phyloP scores from a whole-genome alignment of 1,284 basidiomycete species.

The Pisolithus thermaeus region DNA sequence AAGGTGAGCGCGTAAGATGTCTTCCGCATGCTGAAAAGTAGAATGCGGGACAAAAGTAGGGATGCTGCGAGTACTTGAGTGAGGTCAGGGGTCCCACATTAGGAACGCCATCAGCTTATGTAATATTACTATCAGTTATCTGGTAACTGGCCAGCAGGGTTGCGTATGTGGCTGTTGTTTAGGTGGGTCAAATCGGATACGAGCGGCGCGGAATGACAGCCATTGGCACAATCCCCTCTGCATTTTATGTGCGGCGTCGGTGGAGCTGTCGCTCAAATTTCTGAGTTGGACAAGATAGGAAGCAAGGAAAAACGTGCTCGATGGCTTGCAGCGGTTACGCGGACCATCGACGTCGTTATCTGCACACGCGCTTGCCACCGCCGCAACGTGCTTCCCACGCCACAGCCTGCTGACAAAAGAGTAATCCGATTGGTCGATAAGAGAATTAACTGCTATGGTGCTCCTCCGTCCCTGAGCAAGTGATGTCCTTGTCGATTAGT shows the following conservation, averaged over 20 bases:
- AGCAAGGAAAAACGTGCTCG: too few species aligned
- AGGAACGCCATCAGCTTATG: neutral
- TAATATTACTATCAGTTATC: neutral
- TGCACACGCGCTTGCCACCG: neutral
- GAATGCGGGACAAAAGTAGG: neutral
- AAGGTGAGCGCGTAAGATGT: conserved; percentile 59
- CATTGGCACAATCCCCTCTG: conserved; percentile 23
- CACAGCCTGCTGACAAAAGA: neutral
- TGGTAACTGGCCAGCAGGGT: neutral
- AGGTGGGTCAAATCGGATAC: too few species aligned
- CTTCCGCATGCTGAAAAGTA: conserved; percentile 47
- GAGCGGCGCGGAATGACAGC: too few species aligned
- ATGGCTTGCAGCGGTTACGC: too few species aligned
- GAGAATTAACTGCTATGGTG: neutral
- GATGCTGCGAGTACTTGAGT: neutral
- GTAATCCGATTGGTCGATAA: neutral
- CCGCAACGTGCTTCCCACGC: neutral
- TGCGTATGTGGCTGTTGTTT: conserved; percentile 12
- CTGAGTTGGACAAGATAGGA: too few species aligned
- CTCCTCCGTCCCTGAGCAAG: neutral
- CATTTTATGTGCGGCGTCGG: neutral
- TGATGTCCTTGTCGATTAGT: conserved; percentile 34
- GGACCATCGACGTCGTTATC: too few species aligned
- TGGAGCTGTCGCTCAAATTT: neutral
- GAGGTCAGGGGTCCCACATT: conserved; percentile 3